phyloP scores from a whole-genome alignment of 2,329 filamentous ascomycete species.

The Tricladium varicosporioides region DNA sequence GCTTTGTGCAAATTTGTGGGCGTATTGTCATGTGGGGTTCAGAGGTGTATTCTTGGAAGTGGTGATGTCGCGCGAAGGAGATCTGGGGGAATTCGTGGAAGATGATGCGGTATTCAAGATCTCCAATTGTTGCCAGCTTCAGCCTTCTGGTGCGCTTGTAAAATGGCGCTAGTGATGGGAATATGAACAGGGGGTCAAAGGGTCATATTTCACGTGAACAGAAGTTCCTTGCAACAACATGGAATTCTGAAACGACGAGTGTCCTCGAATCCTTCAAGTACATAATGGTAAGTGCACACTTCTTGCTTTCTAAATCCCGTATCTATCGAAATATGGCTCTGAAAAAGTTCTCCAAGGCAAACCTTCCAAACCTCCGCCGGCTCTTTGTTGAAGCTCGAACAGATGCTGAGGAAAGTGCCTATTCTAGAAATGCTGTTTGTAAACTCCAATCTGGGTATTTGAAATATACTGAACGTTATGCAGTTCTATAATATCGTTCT shows the following conservation, averaged over 20 bases:
- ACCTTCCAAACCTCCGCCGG: conserved; percentile 88
- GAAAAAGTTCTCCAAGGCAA: conserved; percentile 47
- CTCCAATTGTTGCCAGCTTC: conserved; percentile 3
- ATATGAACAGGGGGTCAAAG: not conserved
- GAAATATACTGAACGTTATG: conserved; percentile 12
- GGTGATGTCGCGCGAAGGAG: too few species aligned
- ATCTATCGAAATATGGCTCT: conserved; percentile 20
- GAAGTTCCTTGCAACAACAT: too few species aligned
- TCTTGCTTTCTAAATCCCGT: conserved; percentile 4
- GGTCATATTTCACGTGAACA: not conserved
- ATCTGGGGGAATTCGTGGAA: conserved; percentile 7
- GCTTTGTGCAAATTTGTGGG: conserved; percentile 15
- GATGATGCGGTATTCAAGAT: not conserved
- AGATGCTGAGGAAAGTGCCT: conserved; percentile 90
- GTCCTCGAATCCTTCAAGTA: conserved; percentile 1
- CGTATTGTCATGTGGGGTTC: too few species aligned
- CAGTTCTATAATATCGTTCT: conserved; percentile 97
- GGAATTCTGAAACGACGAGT: too few species aligned
- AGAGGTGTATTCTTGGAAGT: too few species aligned
- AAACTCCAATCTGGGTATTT: conserved; percentile 3
- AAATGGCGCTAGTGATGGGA: conserved; percentile 16
- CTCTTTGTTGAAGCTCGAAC: conserved; percentile 93
- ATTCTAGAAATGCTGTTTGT: conserved; percentile 87
- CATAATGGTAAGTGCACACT: conserved; percentile 22
- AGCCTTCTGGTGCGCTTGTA: conserved; percentile 10